Conservation (phyloP, 495 filamentous ascomycete genomes). For the Podospora bellae-mahoneyi region DNA sequence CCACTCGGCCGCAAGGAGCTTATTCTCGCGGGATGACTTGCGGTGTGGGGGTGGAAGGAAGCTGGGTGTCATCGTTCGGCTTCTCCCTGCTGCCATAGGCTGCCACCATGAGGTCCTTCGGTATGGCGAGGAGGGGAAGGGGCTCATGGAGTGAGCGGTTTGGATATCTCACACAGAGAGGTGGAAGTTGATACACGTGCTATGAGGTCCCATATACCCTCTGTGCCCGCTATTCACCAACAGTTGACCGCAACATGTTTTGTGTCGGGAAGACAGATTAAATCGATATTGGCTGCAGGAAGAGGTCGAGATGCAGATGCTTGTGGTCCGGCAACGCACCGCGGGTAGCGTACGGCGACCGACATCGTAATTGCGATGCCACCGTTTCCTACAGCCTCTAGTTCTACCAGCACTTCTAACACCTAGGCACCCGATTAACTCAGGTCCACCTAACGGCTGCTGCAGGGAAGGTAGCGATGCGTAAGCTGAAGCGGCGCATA, state of each 20-base stretch:
- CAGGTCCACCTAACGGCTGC: neutral
- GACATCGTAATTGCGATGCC: conserved; percentile 1
- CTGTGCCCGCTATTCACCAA: neutral
- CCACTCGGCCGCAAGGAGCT: conserved; percentile 2
- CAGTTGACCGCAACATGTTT: conserved; percentile 4
- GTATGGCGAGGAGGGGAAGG: neutral
- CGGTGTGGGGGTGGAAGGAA: conserved; percentile 1
- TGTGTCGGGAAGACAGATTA: conserved; percentile 1
- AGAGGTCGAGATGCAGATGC: neutral
- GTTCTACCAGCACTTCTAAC: no score
- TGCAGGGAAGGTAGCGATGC: neutral
- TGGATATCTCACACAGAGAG: neutral
- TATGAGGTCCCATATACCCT: neutral
- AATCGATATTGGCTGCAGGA: conserved; percentile 5
- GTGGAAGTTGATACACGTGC: neutral
- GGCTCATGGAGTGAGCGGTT: neutral
- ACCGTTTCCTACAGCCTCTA: neutral
- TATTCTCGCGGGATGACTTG: neutral
- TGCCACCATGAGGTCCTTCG: neutral
- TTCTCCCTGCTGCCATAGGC: neutral
- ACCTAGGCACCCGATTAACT: neutral
- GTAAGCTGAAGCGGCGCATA: conserved; percentile 5
- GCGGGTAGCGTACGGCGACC: neutral
- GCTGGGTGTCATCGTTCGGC: neutral
- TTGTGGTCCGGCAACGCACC: neutral